Evolutionary conservation across 495 filamentous ascomycete genomes (phyloP).

Genomic region (Daldinia loculata): DNA sequence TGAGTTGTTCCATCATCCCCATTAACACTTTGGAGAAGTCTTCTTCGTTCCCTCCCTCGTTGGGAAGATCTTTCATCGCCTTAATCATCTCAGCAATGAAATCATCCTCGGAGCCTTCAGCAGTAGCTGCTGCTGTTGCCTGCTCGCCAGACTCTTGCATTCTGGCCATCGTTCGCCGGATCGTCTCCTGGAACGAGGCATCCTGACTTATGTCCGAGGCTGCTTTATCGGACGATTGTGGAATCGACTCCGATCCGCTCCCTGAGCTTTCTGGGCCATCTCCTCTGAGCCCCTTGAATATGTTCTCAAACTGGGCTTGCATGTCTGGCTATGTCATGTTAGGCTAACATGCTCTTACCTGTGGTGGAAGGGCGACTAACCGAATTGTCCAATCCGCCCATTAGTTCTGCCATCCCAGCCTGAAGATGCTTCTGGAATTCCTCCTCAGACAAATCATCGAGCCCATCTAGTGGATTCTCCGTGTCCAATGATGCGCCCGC

Average conservation of each 20-base stretch:
- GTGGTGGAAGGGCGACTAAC: conserved; percentile 44
- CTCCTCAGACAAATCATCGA: conserved; percentile 63
- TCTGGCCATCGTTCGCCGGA: conserved; percentile 88
- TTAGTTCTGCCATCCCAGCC: conserved; percentile 83
- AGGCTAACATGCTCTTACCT: conserved; percentile 1
- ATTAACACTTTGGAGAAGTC: conserved; percentile 92
- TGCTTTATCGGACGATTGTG: conserved; percentile 40
- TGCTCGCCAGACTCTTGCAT: conserved; percentile 88
- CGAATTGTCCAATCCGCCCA: conserved; percentile 72
- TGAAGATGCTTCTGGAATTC: conserved; percentile 86
- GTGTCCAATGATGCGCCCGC: conserved; percentile 13
- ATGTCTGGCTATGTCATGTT: conserved; percentile 68
- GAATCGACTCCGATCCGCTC: conserved; percentile 36
- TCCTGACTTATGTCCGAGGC: conserved; percentile 51
- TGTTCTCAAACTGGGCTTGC: conserved; percentile 83
- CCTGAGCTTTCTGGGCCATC: conserved; percentile 50
- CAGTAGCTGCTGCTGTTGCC: conserved; percentile 78
- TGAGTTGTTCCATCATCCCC: conserved; percentile 98
- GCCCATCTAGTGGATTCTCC: conserved; percentile 24
- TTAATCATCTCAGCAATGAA: conserved; percentile 86
- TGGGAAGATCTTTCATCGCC: conserved; percentile 73
- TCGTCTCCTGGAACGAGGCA: conserved; percentile 87
- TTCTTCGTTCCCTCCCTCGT: conserved; percentile 75
- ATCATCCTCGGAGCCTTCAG: conserved; percentile 73
- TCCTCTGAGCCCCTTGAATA: conserved; percentile 79